Percentiles rank a stretch among this genome's conserved stretches.
Conservation (phyloP, 2,329 filamentous ascomycete genomes). For the Talaromyces funiculosus region DNA sequence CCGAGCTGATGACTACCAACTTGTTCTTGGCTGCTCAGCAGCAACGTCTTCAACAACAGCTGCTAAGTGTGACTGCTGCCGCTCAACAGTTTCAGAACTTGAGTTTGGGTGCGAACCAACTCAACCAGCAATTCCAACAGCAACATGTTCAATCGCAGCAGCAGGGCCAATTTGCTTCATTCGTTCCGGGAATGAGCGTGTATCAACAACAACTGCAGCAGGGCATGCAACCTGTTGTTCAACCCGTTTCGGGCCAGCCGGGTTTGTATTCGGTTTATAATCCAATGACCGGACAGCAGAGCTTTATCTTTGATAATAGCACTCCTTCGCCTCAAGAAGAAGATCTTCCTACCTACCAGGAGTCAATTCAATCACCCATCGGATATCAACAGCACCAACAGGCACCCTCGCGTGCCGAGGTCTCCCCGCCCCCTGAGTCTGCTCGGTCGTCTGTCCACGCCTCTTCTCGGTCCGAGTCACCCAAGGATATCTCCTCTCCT, state of each 20-base stretch:
- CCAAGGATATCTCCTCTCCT: conserved; percentile 57
- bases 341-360: conserved; percentile 26
- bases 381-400: conserved; percentile 41
- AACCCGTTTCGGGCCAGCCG: conserved; percentile 61
- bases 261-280: conserved; percentile 81
- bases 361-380: conserved; percentile 39
- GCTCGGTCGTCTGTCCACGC: conserved; percentile 45
- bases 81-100: conserved; percentile 77
- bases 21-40: conserved; percentile 90
- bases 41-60: conserved; percentile 88
- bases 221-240: conserved; percentile 59
- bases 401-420: conserved; percentile 67
- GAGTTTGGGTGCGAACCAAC: conserved; percentile 51
- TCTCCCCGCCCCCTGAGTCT: conserved; percentile 69
- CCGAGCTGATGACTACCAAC: conserved; percentile 85
- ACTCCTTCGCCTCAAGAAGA: conserved; percentile 47
- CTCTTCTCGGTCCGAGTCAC: conserved; percentile 62
- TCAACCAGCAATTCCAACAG: conserved; percentile 39
- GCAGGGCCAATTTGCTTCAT: conserved; percentile 47
- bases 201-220: conserved; percentile 64
- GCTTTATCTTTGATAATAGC: conserved; percentile 68
- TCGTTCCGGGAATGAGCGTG: conserved; percentile 51
- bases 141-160: conserved; percentile 49
- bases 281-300: conserved; percentile 76
- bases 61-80: conserved; percentile 74